Conservation (phyloP, 208 protist genomes). For the Endotrypanum monterogeii region DNA sequence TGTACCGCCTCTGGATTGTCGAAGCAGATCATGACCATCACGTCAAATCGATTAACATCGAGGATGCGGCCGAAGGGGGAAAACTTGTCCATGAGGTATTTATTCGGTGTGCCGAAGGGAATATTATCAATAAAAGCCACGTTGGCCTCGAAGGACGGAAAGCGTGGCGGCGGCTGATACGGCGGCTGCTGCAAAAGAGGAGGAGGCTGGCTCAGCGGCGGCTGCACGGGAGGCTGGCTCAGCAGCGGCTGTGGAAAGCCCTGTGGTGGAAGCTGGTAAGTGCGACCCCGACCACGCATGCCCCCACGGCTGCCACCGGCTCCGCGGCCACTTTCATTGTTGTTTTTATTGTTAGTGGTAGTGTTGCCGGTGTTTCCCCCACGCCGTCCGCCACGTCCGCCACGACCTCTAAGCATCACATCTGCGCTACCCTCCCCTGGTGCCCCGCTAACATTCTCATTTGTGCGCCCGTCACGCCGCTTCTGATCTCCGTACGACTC, state of each 20-base stretch:
- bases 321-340: neutral
- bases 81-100: conserved; percentile 75
- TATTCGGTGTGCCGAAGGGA: conserved; percentile 83
- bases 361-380: conserved; percentile 6
- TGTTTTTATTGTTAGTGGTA: too few relatives aligned
- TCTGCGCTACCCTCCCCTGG: neutral
- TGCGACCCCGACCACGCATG: conserved; percentile 17
- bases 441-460: conserved; percentile 2
- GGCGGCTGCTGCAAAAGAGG: too few relatives aligned
- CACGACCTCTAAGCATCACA: neutral
- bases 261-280: conserved; percentile 10
- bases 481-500: conserved; percentile 42
- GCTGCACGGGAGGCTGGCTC: neutral
- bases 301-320: conserved; percentile 8
- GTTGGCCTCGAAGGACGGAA: conserved; percentile 59
- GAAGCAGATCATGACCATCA: conserved; percentile 79
- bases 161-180: conserved; percentile 6
- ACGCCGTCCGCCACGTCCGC: conserved; percentile 14
- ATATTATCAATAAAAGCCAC: conserved; percentile 84
- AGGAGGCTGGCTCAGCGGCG: neutral
- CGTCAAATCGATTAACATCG: conserved; percentile 81
- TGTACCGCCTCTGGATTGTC: conserved; percentile 80
- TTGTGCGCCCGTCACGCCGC: conserved; percentile 6
- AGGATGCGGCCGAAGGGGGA: conserved; percentile 66
- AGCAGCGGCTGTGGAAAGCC: conserved; percentile 6